phyloP scores from a whole-genome alignment of 345 rosid genomes.

The Linum trigynum region DNA sequence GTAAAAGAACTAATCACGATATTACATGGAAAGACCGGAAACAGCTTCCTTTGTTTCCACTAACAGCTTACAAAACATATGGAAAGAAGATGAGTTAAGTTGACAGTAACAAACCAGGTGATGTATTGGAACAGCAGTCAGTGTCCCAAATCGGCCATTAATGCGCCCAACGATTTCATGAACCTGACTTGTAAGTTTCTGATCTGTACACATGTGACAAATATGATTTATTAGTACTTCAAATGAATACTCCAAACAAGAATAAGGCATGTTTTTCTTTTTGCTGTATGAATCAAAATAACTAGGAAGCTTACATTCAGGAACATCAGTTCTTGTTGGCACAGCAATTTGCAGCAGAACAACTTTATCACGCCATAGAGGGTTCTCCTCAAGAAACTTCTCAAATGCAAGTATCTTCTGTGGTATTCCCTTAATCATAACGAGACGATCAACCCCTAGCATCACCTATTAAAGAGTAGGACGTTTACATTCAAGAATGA shows the following conservation, averaged over 20 bases:
- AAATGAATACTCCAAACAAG: neutral
- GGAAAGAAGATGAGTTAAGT: neutral
- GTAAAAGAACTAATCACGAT: neutral
- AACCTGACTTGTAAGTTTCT: constrained; percentile 98
- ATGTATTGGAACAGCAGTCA: constrained; percentile 91
- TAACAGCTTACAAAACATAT: neutral
- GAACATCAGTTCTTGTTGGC: constrained; percentile 99
- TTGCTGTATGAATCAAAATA: constrained; percentile 1
- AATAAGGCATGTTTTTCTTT: neutral
- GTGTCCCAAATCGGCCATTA: constrained; percentile 96
- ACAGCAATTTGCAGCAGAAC: constrained; percentile 97
- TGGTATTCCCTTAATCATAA: constrained; percentile 99
- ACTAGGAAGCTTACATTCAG: constrained; percentile 63
- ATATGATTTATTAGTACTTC: neutral
- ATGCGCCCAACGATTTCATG: constrained; percentile 99
- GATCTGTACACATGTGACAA: constrained; percentile 42
- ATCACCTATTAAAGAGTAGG: constrained; percentile 50
- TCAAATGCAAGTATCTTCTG: constrained; percentile 98
- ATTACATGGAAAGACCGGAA: neutral
- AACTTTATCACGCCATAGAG: constrained; percentile 92
- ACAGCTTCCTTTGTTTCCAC: neutral
- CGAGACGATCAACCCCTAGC: constrained; percentile 99
- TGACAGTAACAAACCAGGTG: constrained; percentile 61
- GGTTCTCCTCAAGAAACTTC: constrained; percentile 95
- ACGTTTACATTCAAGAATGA: no score